Conservation (phyloP, 225 moss, liverwort and hornwort species). For the Neckera pumila region DNA sequence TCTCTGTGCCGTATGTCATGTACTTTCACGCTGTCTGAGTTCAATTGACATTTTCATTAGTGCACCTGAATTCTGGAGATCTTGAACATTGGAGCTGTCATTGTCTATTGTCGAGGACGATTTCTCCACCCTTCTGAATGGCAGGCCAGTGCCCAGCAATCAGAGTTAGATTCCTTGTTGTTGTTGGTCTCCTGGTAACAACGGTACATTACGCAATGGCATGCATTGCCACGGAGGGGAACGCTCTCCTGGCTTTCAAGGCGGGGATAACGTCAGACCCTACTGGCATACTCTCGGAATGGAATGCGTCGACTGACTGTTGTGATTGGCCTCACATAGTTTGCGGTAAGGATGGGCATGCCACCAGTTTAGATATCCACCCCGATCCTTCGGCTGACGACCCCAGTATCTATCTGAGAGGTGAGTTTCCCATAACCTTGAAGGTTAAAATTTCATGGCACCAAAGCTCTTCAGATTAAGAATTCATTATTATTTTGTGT, state of each 20-base stretch:
- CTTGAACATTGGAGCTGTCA: not conserved
- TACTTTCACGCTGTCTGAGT: not conserved
- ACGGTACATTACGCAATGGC: not conserved
- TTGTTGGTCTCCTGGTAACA: not conserved
- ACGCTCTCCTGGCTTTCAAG: slow-evolving; percentile 19
- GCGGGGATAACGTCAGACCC: slow-evolving; percentile 11
- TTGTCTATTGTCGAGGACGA: not conserved
- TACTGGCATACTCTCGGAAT: slow-evolving; percentile 2
- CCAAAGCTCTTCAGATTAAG: not conserved
- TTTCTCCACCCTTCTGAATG: not conserved
- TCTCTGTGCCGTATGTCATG: not conserved
- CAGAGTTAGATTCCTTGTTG: not conserved
- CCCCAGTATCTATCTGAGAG: slow-evolving; percentile 4
- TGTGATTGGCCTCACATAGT: slow-evolving; percentile 7
- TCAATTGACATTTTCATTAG: not conserved
- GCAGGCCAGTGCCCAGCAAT: not conserved
- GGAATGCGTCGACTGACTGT: slow-evolving; percentile 7
- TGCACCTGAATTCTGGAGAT: not conserved
- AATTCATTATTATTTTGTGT: not conserved
- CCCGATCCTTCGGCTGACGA: slow-evolving; percentile 7
- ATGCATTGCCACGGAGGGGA: slow-evolving; percentile 1
- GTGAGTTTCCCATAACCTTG: not conserved
- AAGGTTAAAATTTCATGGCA: not conserved
- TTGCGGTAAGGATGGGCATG: slow-evolving; percentile 14
- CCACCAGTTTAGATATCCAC: slow-evolving; percentile 4